These are phyloP conservation scores for Akanthomyces lecanii DNA, from an alignment of 2,329 filamentous ascomycete species.

Conservation along the genomic window DNA sequence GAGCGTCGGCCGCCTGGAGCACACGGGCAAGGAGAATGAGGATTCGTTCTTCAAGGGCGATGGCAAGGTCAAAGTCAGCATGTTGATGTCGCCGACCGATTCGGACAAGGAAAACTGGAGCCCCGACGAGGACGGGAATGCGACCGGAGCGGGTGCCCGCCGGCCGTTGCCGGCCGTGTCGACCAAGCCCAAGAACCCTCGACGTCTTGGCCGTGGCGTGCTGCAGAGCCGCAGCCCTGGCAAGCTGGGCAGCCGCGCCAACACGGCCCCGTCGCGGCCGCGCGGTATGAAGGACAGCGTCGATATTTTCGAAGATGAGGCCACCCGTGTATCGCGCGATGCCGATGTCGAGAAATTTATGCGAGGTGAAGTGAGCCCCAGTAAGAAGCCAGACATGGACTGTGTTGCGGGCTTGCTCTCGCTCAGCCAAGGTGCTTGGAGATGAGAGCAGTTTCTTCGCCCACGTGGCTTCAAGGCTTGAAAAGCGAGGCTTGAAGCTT, in stretches of 20 bases:
- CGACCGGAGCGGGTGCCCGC: slow-evolving; percentile 28
- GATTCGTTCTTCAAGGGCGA: slow-evolving; percentile 22
- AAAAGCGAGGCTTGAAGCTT: background rate
- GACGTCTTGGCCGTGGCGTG: slow-evolving; percentile 39
- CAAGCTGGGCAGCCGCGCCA: slow-evolving; percentile 34
- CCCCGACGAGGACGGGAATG: slow-evolving; percentile 47
- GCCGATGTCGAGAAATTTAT: slow-evolving; percentile 74
- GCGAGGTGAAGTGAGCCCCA: slow-evolving; percentile 59
- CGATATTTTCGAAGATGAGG: slow-evolving; percentile 51
- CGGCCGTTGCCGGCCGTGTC: slow-evolving; percentile 32
- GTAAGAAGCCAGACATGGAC: slow-evolving; percentile 77
- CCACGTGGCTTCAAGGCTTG: background rate
- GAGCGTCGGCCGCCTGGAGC: slow-evolving; percentile 59
- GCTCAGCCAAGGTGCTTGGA: slow-evolving; percentile 89
- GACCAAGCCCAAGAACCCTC: slow-evolving; percentile 28
- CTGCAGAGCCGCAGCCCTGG: slow-evolving; percentile 36
- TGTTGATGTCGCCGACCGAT: slow-evolving; percentile 48
- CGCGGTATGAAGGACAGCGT: slow-evolving; percentile 32
- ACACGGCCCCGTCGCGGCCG: slow-evolving; percentile 38
- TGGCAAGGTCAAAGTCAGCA: slow-evolving; percentile 36
- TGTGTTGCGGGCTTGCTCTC: slow-evolving; percentile 86
- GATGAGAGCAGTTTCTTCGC: slow-evolving; percentile 37
- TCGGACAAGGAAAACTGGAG: slow-evolving; percentile 96
- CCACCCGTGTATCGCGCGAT: slow-evolving; percentile 26
- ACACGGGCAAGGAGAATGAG: slow-evolving; percentile 20